phyloP scores from a whole-genome alignment of 108 stramenopile genomes.

The Cyclotella distinguenda region DNA sequence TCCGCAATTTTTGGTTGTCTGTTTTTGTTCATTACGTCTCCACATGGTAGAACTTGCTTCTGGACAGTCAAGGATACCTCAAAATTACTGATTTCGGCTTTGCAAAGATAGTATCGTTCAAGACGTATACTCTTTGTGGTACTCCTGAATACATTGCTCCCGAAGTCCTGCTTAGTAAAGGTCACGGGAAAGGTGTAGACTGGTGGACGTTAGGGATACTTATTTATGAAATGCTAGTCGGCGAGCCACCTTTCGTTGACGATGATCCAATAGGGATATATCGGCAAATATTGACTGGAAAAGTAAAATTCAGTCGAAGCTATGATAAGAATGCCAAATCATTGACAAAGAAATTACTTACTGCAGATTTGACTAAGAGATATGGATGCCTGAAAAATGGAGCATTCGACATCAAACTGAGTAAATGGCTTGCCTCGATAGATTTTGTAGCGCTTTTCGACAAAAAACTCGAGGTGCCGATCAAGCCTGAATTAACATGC shows the following conservation, averaged over 20 bases:
- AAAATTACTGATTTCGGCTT: constrained; percentile 84
- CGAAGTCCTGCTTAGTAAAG: constrained; percentile 88
- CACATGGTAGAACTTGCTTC: constrained; percentile 52
- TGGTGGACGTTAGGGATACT: constrained; percentile 91
- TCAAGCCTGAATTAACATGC: constrained; percentile 58
- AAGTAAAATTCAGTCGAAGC: constrained; percentile 68
- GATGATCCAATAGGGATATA: constrained; percentile 83
- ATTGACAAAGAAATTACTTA: constrained; percentile 77
- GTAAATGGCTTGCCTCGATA: constrained; percentile 70
- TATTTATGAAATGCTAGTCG: constrained; percentile 86
- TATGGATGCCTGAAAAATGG: constrained; percentile 84
- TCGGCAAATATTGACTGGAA: constrained; percentile 75
- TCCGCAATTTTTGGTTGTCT: no score
- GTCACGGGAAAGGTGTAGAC: constrained; percentile 92
- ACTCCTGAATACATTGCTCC: constrained; percentile 95
- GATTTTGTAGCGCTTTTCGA: constrained; percentile 59
- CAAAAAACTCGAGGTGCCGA: constrained; percentile 63
- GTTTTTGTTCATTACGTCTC: background rate
- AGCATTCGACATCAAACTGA: constrained; percentile 68
- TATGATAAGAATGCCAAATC: constrained; percentile 73
- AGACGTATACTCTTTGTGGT: constrained; percentile 94
- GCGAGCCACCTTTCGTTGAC: constrained; percentile 88
- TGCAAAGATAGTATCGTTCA: constrained; percentile 61
- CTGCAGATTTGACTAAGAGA: constrained; percentile 74
- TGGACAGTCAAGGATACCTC: constrained; percentile 75